A percentile compares a stretch with the other conserved stretches of the same genome.
Conservation (phyloP, 768 basidiomycete species). For the Trametes cingulata region DNA sequence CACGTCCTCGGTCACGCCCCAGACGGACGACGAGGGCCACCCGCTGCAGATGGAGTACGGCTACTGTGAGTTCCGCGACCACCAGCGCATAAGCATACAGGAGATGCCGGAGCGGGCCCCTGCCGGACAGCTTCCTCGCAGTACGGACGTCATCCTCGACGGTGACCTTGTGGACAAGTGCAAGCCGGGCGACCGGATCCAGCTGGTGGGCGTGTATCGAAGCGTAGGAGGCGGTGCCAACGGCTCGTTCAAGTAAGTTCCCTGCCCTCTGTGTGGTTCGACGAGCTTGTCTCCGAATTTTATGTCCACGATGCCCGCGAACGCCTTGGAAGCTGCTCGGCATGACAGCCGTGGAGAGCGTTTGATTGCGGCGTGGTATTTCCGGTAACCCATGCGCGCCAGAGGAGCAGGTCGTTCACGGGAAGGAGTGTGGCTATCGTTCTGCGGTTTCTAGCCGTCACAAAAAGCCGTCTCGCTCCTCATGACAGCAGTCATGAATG, state of each 20-base stretch:
- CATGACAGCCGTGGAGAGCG: too few relatives aligned
- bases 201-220: slow-evolving; percentile 93
- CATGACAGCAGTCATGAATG: too few relatives aligned
- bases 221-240: slow-evolving; percentile 89
- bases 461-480: too few relatives aligned
- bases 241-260: slow-evolving; percentile 88
- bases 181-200: slow-evolving; percentile 97
- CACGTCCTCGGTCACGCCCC: slow-evolving; percentile 83
- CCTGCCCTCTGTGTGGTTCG: not conserved
- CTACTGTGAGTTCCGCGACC: slow-evolving; percentile 87
- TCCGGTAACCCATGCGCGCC: too few relatives aligned
- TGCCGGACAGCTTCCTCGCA: slow-evolving; percentile 93
- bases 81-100: slow-evolving; percentile 97
- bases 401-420: too few relatives aligned
- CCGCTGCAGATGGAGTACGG: slow-evolving; percentile 91
- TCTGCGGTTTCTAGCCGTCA: too few relatives aligned
- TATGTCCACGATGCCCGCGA: too few relatives aligned
- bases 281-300: too few relatives aligned
- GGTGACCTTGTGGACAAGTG: slow-evolving; percentile 97
- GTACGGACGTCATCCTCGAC: slow-evolving; percentile 93
- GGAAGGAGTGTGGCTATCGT: too few relatives aligned
- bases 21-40: slow-evolving; percentile 88
- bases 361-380: too few relatives aligned
- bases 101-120: slow-evolving; percentile 99
- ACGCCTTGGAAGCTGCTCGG: too few relatives aligned